phyloP scores from a whole-genome alignment of 192 early-diverging fungal genomes.

The Coemansia sp. region DNA sequence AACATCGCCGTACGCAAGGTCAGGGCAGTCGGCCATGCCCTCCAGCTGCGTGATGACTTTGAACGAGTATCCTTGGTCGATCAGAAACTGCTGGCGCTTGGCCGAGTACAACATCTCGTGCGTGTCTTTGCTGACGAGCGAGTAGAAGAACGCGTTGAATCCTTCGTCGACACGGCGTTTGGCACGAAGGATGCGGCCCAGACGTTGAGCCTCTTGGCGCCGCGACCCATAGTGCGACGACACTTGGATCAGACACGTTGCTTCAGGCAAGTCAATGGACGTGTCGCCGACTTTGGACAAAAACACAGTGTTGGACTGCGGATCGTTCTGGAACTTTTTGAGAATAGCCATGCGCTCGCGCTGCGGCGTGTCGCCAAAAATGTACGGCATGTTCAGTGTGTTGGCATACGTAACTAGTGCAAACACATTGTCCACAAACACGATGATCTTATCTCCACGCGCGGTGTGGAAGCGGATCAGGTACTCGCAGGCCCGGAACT shows the following conservation, averaged over 20 bases:
- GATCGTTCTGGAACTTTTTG: constrained; percentile 90
- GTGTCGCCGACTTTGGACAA: constrained; percentile 93
- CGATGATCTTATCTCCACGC: constrained; percentile 95
- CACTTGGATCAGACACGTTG: not conserved
- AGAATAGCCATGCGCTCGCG: constrained; percentile 87
- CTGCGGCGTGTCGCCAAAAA: constrained; percentile 86
- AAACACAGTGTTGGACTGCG: constrained; percentile 83
- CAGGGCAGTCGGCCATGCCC: constrained; percentile 74
- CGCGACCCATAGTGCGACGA: constrained; percentile 39
- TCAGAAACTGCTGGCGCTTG: constrained; percentile 96
- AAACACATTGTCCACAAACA: constrained; percentile 97
- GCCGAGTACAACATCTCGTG: constrained; percentile 97
- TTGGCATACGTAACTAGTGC: constrained; percentile 87
- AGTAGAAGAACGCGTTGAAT: constrained; percentile 97
- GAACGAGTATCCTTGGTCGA: constrained; percentile 98
- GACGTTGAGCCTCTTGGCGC: constrained; percentile 94
- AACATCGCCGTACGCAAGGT: constrained; percentile 31
- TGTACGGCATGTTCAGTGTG: constrained; percentile 77
- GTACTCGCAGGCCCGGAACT: constrained; percentile 96
- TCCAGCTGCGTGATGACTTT: constrained; percentile 94
- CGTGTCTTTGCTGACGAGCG: constrained; percentile 90
- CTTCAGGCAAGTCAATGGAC: constrained; percentile 71
- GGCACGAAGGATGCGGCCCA: constrained; percentile 91
- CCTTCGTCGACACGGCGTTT: constrained; percentile 88
- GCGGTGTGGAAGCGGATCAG: constrained; percentile 88